Base-by-base conservation (phyloP, 257 asterid genomes). In the Salvia hispanica region DNA sequence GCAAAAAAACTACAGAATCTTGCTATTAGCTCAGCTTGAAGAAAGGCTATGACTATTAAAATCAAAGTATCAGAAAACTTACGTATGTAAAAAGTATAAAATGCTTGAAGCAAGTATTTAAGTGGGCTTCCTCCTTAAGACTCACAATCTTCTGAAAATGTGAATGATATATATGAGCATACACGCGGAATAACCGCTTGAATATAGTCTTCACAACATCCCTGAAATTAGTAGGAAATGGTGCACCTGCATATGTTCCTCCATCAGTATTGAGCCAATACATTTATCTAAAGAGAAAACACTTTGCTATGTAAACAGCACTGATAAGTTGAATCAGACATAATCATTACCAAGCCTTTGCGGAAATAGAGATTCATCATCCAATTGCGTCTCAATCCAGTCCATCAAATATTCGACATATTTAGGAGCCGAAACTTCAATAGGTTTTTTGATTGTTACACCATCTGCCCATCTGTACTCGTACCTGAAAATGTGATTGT, bases 401-500 rank as follows among this genome's bases (percentile, higher is more conserved):
- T 75, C 86, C 86, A 81, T 81, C 62, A 81, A 51, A 58, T 81
- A 81, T 58, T 81, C 83, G 7, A 81, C 81, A 53, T 81, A 79
- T 58, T 82, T 79, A n/a, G 87, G 87, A 56, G 87, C 87, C 7
- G 98, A 89, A 80, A 92, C 98, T 77, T 87, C 96, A 53, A 92
- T 89, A 13, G 98, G 98, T 76, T 92, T 92, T 86, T 92, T 92
- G 53, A 92, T 89, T 59, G 74, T 83, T 39, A 89, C 87, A 33
- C 98, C 98, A 54, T 92, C 98, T 25, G 98, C 98, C 98, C 96
- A 89, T 76, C 97, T 86, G 62, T 92, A 92, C 74, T 89, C 97
- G 2, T 92, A 92, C 86, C 97, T 92, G 85, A 68, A 79, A 60
- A 63, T 44, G 31, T 25, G 4, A 25, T 9, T 61, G 51, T 53